Evolutionary conservation across 2,329 filamentous ascomycete species (phyloP), one percentile per base, ranked within the genome.

Genomic region (Claviceps sp.): DNA sequence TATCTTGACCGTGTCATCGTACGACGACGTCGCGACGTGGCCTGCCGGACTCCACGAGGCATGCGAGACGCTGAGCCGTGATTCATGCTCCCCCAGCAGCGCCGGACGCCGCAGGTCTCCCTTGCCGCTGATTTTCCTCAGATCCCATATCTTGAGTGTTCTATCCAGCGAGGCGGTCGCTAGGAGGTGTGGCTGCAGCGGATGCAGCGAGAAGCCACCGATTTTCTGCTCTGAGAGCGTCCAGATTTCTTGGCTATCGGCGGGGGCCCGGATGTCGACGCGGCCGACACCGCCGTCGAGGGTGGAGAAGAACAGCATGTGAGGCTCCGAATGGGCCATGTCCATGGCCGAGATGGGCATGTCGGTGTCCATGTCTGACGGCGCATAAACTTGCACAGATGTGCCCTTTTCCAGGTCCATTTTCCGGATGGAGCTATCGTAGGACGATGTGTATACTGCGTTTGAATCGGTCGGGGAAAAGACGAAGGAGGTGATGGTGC

Each of bases 1-100:
- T 9, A 98, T 85, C 63, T 97, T 97, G 57, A 98, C 78, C 0
- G 87, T 95, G 60, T 98, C 89, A 62, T 98, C 93, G 64, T 98
- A 98, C 0, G 86, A 91, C 0, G 89, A 86, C 0, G 93, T 98
- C 0, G 90, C 93, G 5, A 98, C 74, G 57, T 95, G 86, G 0
- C 91, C 93, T 0, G 78, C 84, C 0, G 81, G 74, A 56, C 89
- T 93, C 82, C 90, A 98, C 0, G 90, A 86, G 0, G 91, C 93
- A 65, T 96, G 90, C 0, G 88, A 95, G 0, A 98, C 90, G 0
- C 88, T 95, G 0, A 97, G 72, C 2, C 85, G 78, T 20, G 85
- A 93, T 50, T 81, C 74, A 61, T 98, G 90, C 63, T 93, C 85
- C 6, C 86, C 91, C 0, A 97, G 68, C 0, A 95, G 72, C 0